These are phyloP conservation scores for Aspergillus sp. DNA, from an alignment of 2,329 filamentous ascomycete species.

Conservation along the genomic window DNA sequence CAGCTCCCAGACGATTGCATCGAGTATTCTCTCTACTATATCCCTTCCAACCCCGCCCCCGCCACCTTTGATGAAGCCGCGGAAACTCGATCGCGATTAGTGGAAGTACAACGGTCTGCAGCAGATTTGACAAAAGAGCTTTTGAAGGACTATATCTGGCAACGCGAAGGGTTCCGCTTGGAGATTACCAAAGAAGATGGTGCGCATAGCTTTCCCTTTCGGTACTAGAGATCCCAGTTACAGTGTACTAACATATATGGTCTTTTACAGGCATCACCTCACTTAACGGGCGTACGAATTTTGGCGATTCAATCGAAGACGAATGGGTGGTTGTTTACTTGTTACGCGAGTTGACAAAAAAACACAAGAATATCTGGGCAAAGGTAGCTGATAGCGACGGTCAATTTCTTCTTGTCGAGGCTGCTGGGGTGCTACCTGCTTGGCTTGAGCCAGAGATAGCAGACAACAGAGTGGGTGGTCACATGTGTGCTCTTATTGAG, in stretches of 20 bases:
- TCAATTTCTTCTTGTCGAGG: constrained; percentile 91
- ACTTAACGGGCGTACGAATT: constrained; percentile 71
- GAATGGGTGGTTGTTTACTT: constrained; percentile 96
- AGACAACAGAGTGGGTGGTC: constrained; percentile 55
- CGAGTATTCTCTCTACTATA: constrained; percentile 71
- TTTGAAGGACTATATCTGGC: constrained; percentile 89
- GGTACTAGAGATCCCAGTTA: too few species aligned
- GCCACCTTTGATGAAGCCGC: constrained; percentile 48
- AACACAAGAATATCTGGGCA: constrained; percentile 68
- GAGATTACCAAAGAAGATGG: constrained; percentile 54
- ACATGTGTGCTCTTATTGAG: background rate
- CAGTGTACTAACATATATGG: constrained; percentile 2
- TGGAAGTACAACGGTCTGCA: constrained; percentile 62
- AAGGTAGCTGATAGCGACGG: constrained; percentile 81
- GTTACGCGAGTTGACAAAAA: constrained; percentile 68
- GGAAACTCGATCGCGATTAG: constrained; percentile 52
- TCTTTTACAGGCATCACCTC: constrained; percentile 41
- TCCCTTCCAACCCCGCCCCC: constrained; percentile 50
- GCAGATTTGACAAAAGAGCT: constrained; percentile 54
- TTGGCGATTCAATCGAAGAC: constrained; percentile 89
- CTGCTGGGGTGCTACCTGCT: constrained; percentile 73
- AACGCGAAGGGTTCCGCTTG: constrained; percentile 71
- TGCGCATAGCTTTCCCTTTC: constrained; percentile 25
- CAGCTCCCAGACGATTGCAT: constrained; percentile 72
- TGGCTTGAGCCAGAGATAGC: constrained; percentile 93